Base-by-base conservation (phyloP, 371 early-diverging fungal species). In the Mortierella sp. region DNA sequence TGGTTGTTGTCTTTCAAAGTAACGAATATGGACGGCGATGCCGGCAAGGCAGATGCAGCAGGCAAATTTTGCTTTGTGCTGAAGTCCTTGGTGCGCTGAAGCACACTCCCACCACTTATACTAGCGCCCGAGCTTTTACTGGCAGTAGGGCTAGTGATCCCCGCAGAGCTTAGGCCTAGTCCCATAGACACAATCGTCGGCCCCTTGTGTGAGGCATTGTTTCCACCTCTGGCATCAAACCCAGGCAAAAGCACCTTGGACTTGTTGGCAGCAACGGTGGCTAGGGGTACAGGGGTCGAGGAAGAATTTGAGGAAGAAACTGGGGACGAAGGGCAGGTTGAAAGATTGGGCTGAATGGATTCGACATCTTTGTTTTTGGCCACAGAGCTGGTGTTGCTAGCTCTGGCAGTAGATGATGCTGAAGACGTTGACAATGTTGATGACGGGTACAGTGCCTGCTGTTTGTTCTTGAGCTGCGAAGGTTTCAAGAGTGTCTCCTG, bases 401-500 rank as follows among this genome's bases (percentile, higher is more conserved):
- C 15, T 14, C 14, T 4, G 39, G 17, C 39, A 46, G 46, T n/a
- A 8, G 28, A 12, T 49, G 26, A 7, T 15, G 26, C 14, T 24
- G 42, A 15, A 6, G 23, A 28, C 19, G 30, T 2, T 44, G 4
- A n/a, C n/a, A 46, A 17, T 24, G 24, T 46, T 56, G 37, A 34
- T 34, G 24, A 34, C 11, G 24, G 19, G 37, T 15, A 49, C 6
- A 17, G n/a, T 21, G 21, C 52, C 24, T 50, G 64, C 31, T 70
- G 70, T 19, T 70, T 52, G 21, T 58, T 60, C 49, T 65, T 65
- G 34, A 66, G 58, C 15, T 51, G 54, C 4, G 67, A 59, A 4
- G 73, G 68, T 48, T 66, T 73, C 47, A 67, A 34, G 7, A 73
- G 49, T n/a, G 59, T 59, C 37, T 66, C 68, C 54, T 48, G 32